A percentile compares a stretch with the other conserved stretches of the same genome.
phyloP scores from a whole-genome alignment of 495 filamentous ascomycete species.

The Penicillium mononematosum region DNA sequence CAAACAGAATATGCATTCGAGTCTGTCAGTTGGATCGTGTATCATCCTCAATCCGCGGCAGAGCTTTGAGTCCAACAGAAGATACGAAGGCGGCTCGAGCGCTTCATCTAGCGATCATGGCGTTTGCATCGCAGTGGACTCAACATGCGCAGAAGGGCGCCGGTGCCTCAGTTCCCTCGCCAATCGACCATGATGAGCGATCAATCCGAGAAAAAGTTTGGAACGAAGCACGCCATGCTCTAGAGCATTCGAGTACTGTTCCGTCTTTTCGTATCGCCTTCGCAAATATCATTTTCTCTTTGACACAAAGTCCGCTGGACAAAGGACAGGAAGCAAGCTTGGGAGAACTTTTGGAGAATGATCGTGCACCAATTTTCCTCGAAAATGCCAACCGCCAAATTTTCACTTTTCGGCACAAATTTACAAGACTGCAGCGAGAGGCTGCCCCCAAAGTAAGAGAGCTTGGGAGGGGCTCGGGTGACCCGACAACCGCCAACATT shows the following conservation, averaged over 20 bases:
- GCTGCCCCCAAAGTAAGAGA: neutral
- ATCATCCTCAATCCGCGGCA: conserved; percentile 25
- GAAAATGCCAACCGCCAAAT: conserved; percentile 40
- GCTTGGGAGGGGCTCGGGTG: conserved; percentile 4
- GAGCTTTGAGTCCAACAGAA: conserved; percentile 34
- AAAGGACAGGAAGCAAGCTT: conserved; percentile 16
- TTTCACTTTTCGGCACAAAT: conserved; percentile 31
- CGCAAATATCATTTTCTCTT: conserved; percentile 47
- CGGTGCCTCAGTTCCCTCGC: conserved; percentile 3
- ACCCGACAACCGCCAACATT: neutral
- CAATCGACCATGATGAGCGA: conserved; percentile 29
- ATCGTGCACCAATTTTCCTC: conserved; percentile 38
- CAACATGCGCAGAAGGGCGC: conserved; percentile 28
- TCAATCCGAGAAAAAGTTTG: conserved; percentile 41
- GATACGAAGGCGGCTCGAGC: conserved; percentile 37
- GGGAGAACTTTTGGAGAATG: conserved; percentile 36
- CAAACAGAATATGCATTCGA: conserved; percentile 45
- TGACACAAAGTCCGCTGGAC: conserved; percentile 42
- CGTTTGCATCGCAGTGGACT: conserved; percentile 50
- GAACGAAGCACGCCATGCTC: conserved; percentile 41
- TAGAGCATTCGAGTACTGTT: conserved; percentile 35
- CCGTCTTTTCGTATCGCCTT: conserved; percentile 48
- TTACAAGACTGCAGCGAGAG: conserved; percentile 21
- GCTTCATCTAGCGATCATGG: conserved; percentile 43
- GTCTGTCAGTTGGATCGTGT: conserved; percentile 44